Base-by-base conservation (phyloP, 139 green algal genomes). In the Marvania coccoides region DNA sequence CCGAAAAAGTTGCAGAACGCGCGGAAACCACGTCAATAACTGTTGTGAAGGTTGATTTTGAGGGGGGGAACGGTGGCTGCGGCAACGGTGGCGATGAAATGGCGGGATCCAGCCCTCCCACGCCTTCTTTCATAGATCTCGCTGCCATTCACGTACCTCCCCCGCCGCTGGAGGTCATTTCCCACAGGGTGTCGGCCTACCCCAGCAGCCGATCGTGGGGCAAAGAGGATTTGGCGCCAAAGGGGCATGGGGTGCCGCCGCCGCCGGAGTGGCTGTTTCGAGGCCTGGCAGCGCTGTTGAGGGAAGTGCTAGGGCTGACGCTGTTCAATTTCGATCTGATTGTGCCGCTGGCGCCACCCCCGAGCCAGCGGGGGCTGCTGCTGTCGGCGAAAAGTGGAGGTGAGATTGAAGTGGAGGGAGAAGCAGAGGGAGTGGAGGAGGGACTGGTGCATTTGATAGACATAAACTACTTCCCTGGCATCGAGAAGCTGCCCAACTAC, bases 301-400 rank as follows among this genome's bases (percentile, higher is more conserved):
- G 83, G 30, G 9, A 65, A 6, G 38, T 69, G 54, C 67, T 91
- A 19, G 74, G 82, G 2, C 73, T 95, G 45, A 73, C 82, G 54
- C 81, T 95, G 13, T 95, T 95, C 63, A 95, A 95, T 57, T 95
- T 95, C 75, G 88, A 95, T 59, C 71, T 95, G 19, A 85, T 95
- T 10, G 70, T 79, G n/a, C 86, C 86, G 12, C 51, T 69, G 30
- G 14, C 63, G 33, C 48, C 51, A 40, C 24, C 19, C 29, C n/a
- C 56, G 37, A 24, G 36, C 31, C 12, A 42, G 24, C 39, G 61
- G 42, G 29, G 12, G 54, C 36, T 47, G 51, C 56, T 36, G 48
- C 31, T 39, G 56, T 14, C 29, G 24, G 14, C 14, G 34, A 47
- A 36, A 10, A 40, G 40, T 26, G n/a, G 10, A 48, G 54, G 38